Percentiles rank a stretch among this genome's conserved stretches.
Evolutionary conservation across 306 rosid species (phyloP).

Genomic region (Lathyrus aphaca): DNA sequence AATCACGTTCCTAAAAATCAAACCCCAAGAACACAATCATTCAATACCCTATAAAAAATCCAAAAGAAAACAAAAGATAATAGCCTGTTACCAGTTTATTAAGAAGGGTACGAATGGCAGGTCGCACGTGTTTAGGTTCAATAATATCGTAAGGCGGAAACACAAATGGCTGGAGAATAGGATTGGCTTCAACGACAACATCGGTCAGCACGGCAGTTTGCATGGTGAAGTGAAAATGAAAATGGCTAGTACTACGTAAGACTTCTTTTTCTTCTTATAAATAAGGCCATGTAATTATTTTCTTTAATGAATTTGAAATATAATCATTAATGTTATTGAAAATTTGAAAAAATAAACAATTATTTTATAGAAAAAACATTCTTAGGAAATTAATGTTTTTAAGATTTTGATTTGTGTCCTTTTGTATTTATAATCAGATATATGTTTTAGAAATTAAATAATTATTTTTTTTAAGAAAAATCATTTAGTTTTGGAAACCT

Average conservation of each 20-base stretch:
- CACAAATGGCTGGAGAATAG: conserved; percentile 76
- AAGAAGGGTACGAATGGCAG: conserved; percentile 74
- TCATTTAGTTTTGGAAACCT: too few species aligned
- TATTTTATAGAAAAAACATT: too few species aligned
- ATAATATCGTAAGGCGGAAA: conserved; percentile 92
- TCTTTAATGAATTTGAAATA: too few species aligned
- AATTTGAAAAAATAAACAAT: too few species aligned
- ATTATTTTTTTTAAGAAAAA: too few species aligned
- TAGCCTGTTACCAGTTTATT: conserved; percentile 57
- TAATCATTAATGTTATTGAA: too few species aligned
- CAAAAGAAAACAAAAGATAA: neutral
- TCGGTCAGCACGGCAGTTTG: conserved; percentile 43
- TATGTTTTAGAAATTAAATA: too few species aligned
- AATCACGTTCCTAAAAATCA: conserved; percentile 65
- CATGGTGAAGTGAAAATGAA: conserved; percentile 76
- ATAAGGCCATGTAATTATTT: conserved; percentile 11
- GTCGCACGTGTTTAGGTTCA: conserved; percentile 78
- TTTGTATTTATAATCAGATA: too few species aligned
- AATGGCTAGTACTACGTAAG: conserved; percentile 78
- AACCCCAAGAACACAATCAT: neutral
- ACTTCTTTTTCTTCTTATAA: conserved; percentile 51
- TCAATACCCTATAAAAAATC: neutral
- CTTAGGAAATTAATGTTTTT: too few species aligned
- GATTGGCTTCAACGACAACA: conserved; percentile 46
- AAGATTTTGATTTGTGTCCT: too few species aligned